These are phyloP conservation scores for Sclerotiophoma versabilis DNA, from an alignment of 2,329 filamentous ascomycete genomes.

Conservation along the genomic window DNA sequence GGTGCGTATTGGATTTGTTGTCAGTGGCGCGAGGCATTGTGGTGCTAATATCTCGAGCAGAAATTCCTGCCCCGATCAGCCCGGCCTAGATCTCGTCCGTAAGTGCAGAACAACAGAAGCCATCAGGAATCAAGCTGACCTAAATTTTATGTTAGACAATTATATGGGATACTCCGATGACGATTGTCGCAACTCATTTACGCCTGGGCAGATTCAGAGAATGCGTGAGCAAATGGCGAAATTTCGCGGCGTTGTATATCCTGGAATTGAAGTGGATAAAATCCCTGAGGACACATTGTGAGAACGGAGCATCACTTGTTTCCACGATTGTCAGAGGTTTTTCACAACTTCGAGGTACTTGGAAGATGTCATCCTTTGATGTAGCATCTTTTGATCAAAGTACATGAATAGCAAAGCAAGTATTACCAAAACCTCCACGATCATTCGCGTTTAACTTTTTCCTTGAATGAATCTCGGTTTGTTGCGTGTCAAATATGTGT, in stretches of 20 bases:
- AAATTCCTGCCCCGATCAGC: not conserved
- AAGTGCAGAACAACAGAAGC: not conserved
- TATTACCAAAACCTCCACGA: too few species aligned
- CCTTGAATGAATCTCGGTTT: too few species aligned
- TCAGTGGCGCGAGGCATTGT: too few species aligned
- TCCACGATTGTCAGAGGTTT: not conserved
- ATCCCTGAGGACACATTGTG: not conserved
- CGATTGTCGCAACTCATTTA: not conserved
- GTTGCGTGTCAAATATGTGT: too few species aligned
- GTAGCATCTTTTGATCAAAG: too few species aligned
- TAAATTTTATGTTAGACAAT: not conserved
- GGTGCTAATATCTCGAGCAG: not conserved
- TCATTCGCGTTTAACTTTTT: too few species aligned
- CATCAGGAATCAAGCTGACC: not conserved
- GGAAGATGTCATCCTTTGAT: too few species aligned
- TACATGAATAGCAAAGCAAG: too few species aligned
- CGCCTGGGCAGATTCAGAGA: constrained; percentile 8
- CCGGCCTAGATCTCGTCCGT: not conserved
- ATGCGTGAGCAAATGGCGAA: constrained; percentile 13
- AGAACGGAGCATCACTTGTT: not conserved
- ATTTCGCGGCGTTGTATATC: constrained; percentile 3
- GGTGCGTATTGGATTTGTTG: not conserved
- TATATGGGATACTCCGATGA: constrained; percentile 2
- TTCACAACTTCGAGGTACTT: too few species aligned
- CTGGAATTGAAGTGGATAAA: constrained; percentile 1